A percentile compares a stretch with the other conserved stretches of the same genome.
Conservation (phyloP, 148 eudicot species). For the Oxyria digyna region DNA sequence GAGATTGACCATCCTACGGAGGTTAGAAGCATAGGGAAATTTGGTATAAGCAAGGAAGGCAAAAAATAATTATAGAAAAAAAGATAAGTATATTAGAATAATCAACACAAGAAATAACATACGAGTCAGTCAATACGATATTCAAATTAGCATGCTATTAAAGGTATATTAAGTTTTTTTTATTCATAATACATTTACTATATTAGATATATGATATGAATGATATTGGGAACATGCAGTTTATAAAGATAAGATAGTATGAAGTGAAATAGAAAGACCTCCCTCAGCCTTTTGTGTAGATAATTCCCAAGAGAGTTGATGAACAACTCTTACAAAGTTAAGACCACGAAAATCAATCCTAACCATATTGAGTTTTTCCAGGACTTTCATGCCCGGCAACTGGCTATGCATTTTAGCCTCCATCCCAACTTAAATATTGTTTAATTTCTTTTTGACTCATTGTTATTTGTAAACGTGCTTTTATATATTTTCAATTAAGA, state of each 20-base stretch:
- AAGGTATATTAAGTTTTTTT: not conserved
- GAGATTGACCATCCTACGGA: slow-evolving; percentile 89
- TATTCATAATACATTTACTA: not conserved
- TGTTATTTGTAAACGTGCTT: not conserved
- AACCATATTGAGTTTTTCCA: not conserved
- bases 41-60: not conserved
- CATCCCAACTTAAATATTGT: not conserved
- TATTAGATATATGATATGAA: not conserved
- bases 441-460: not conserved
- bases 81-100: not conserved
- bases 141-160: not conserved
- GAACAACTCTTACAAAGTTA: not conserved
- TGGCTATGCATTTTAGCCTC: not conserved
- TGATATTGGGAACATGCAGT: not conserved
- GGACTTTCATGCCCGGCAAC: not conserved
- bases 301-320: not conserved
- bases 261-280: not conserved
- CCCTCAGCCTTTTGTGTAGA: not conserved
- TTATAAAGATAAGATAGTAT: not conserved
- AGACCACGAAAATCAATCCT: not conserved
- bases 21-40: not conserved
- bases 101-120: not conserved
- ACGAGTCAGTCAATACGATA: not conserved
- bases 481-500: not conserved
- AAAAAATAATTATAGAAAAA: not conserved